Percentiles rank a stretch among this genome's conserved stretches.
Evolutionary conservation across 2,329 filamentous ascomycete species (phyloP).

Genomic region (Arachnopeziza araneosa): DNA sequence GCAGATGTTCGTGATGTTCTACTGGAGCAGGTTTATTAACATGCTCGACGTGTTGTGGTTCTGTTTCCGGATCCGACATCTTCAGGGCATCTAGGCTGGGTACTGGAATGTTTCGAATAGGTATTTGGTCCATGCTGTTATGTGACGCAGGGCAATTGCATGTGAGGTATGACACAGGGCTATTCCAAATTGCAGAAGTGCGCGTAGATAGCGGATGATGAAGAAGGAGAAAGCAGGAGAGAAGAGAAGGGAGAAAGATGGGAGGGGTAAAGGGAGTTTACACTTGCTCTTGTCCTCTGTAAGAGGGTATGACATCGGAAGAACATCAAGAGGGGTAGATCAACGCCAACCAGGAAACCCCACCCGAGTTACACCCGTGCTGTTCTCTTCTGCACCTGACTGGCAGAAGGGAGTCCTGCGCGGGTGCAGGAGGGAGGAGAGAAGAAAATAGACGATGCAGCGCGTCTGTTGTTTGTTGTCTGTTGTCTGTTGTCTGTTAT

Average conservation of each 20-base stretch:
- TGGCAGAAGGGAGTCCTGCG: neutral
- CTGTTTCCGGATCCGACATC: neutral
- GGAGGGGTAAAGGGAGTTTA: neutral
- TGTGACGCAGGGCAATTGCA: neutral
- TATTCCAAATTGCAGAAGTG: neutral
- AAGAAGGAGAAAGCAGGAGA: neutral
- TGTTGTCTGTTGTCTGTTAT: neutral
- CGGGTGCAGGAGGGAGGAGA: neutral
- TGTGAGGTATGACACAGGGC: neutral
- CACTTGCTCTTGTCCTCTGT: neutral
- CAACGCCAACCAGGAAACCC: neutral
- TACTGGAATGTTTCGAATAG: neutral
- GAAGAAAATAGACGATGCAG: neutral
- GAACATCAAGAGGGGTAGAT: constrained; percentile 7
- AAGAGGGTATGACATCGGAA: constrained; percentile 6
- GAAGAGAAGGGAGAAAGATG: neutral
- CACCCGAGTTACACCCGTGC: neutral
- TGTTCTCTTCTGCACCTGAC: neutral
- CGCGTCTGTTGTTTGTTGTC: neutral
- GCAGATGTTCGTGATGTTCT: neutral
- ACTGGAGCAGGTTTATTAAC: neutral
- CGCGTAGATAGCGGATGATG: neutral
- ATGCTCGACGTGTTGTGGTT: neutral
- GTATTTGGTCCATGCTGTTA: neutral
- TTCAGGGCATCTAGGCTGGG: neutral